Conservation (phyloP, 2,329 filamentous ascomycete species). For the Orbilia brochopaga region DNA sequence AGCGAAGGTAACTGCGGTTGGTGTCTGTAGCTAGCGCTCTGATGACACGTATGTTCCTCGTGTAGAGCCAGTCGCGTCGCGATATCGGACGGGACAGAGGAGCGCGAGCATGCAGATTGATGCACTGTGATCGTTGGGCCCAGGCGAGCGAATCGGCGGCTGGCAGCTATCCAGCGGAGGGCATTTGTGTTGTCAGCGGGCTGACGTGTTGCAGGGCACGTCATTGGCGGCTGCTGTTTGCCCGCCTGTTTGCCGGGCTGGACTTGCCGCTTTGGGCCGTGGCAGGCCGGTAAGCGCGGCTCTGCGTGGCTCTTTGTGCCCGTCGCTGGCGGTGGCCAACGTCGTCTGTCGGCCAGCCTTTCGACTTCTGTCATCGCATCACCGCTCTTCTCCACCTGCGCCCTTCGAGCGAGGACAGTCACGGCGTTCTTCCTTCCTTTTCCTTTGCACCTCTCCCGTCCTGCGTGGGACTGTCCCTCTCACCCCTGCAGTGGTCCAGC, state of each 20-base stretch:
- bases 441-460: too few species aligned
- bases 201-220: constrained; percentile 35
- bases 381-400: too few species aligned
- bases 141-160: constrained; percentile 48
- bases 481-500: constrained; percentile 8
- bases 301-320: constrained; percentile 6
- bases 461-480: constrained; percentile 7
- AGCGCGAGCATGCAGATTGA: constrained; percentile 35
- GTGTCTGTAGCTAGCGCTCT: not conserved
- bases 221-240: constrained; percentile 25
- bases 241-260: constrained; percentile 18
- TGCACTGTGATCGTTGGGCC: constrained; percentile 50
- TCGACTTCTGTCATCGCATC: too few species aligned
- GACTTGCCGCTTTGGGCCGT: constrained; percentile 32
- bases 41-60: constrained; percentile 41
- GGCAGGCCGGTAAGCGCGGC: constrained; percentile 4
- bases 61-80: constrained; percentile 46
- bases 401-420: not conserved
- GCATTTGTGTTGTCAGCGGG: constrained; percentile 39
- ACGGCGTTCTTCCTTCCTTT: not conserved
- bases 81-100: constrained; percentile 28
- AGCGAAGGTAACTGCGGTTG: constrained; percentile 8
- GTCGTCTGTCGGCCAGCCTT: too few species aligned
- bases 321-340: too few species aligned
- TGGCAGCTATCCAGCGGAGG: constrained; percentile 17